Evolutionary conservation across 192 early-diverging fungal genomes (phyloP).

Genomic region (Backusella mclennaniae): DNA sequence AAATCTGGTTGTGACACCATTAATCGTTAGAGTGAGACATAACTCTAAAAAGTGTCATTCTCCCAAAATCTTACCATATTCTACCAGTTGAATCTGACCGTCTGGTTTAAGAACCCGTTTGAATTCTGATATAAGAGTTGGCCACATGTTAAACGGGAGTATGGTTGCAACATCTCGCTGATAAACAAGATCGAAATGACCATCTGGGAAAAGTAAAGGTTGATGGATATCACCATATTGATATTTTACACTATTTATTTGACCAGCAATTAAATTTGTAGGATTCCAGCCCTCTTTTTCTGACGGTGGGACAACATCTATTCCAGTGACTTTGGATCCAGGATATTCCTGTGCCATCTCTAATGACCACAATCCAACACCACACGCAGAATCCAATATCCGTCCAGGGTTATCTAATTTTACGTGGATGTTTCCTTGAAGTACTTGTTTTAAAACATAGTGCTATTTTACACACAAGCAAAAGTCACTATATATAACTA

Average conservation of each 20-base stretch:
- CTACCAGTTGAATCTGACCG: slow-evolving; percentile 25
- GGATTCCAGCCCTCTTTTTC: slow-evolving; percentile 3
- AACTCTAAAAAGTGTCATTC: background rate
- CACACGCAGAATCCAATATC: slow-evolving; percentile 30
- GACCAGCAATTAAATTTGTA: background rate
- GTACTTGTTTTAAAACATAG: slow-evolving; percentile 31
- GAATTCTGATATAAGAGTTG: slow-evolving; percentile 18
- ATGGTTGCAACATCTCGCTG: slow-evolving; percentile 28
- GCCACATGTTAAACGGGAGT: slow-evolving; percentile 20
- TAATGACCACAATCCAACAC: slow-evolving; percentile 33
- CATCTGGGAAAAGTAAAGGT: slow-evolving; percentile 40
- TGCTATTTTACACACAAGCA: slow-evolving; percentile 9
- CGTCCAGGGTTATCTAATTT: background rate
- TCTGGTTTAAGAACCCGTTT: slow-evolving; percentile 21
- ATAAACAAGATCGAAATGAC: slow-evolving; percentile 47
- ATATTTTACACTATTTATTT: background rate
- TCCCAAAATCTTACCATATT: slow-evolving; percentile 23
- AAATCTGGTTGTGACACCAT: slow-evolving; percentile 1
- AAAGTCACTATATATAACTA: background rate
- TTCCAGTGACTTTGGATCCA: slow-evolving; percentile 45
- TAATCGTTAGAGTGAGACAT: background rate
- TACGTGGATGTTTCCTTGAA: slow-evolving; percentile 20
- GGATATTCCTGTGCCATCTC: slow-evolving; percentile 52
- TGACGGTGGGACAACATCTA: slow-evolving; percentile 41
- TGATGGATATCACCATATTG: slow-evolving; percentile 37